Percentiles rank a stretch among this genome's conserved stretches.
phyloP scores from a whole-genome alignment of 306 rosid species.

The Nissolia schottii region DNA sequence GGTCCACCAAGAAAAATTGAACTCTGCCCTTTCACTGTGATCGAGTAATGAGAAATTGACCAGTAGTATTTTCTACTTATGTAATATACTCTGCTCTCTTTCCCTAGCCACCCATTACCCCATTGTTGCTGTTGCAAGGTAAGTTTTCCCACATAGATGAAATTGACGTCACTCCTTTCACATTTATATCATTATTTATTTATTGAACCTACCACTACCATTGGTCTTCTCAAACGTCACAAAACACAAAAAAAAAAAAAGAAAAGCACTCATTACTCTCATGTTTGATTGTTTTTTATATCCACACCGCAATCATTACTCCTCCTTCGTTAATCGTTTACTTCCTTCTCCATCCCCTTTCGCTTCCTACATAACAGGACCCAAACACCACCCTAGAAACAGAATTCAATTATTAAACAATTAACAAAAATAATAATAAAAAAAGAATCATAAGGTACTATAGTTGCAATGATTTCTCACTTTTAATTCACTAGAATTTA shows the following conservation, averaged over 20 bases:
- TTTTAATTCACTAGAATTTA: conserved; percentile 19
- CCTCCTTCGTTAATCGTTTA: too few species aligned
- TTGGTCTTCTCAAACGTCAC: conserved; percentile 4
- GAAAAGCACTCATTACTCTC: not conserved
- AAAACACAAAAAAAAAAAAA: not conserved
- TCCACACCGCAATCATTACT: not conserved
- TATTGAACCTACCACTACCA: not conserved
- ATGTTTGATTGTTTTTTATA: not conserved
- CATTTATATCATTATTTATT: not conserved
- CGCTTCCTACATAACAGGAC: conserved; percentile 8
- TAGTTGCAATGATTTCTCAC: conserved; percentile 32
- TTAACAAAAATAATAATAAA: not conserved
- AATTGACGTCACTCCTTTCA: conserved; percentile 4
- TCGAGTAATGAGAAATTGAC: not conserved
- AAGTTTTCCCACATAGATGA: not conserved
- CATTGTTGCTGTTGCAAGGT: not conserved
- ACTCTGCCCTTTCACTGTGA: not conserved
- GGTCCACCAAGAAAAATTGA: not conserved
- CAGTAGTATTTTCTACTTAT: not conserved
- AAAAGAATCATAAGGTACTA: not conserved
- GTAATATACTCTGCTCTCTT: not conserved
- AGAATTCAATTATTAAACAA: conserved; percentile 11
- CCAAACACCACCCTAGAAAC: conserved; percentile 18
- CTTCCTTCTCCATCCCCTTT: not conserved
- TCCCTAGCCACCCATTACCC: not conserved